Evolutionary conservation across 2,329 filamentous ascomycete species (phyloP), one percentile per base, ranked within the genome.

Genomic region (Fusarium hainanense): DNA sequence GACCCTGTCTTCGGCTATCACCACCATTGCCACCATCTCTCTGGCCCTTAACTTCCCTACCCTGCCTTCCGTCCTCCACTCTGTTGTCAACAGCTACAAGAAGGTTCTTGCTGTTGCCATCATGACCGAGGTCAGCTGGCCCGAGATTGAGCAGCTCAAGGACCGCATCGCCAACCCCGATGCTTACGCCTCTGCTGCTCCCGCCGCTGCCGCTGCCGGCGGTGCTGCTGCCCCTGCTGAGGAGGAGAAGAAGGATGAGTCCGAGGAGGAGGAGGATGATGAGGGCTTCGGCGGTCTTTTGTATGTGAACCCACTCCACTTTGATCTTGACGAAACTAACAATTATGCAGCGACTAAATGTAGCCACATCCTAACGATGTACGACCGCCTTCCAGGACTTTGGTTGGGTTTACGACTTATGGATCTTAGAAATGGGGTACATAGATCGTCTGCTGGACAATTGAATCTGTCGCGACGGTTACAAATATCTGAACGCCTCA

Each of bases 151-250:
- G 79, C 89, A 97, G 85, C 92, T 99, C 87, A 99, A 99, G 92
- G 96, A 99, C 87, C 94, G 96, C 83, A 98, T 99, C 79, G 93
- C 93, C 85, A 98, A 99, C 90, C 97, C 97, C 76, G 96, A 99
- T 58, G 93, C 93, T 58, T 99, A 98, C 83, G 96, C 95, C 73
- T 82, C 93, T 50, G 87, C 94, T 74, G 93, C 92, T 74, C 93
- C 95, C 63, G 89, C 81, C 72, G 91, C 90, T 60, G 86, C 90
- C 60, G 86, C 85, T 64, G 85, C 88, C 59, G 83, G 84, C 55
- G 80, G 83, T 49, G 82, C 83, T 69, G 82, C 81, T 58, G 82
- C 83, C 56, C 84, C 85, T 69, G 85, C 87, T 76, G 86, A 89
- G 78, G 85, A 89, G 79, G 85, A 89, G 80, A 86, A 89, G 77